These are phyloP conservation scores for Colletotrichum noveboracense DNA, from an alignment of 2,329 filamentous ascomycete genomes.

Conservation along the genomic window DNA sequence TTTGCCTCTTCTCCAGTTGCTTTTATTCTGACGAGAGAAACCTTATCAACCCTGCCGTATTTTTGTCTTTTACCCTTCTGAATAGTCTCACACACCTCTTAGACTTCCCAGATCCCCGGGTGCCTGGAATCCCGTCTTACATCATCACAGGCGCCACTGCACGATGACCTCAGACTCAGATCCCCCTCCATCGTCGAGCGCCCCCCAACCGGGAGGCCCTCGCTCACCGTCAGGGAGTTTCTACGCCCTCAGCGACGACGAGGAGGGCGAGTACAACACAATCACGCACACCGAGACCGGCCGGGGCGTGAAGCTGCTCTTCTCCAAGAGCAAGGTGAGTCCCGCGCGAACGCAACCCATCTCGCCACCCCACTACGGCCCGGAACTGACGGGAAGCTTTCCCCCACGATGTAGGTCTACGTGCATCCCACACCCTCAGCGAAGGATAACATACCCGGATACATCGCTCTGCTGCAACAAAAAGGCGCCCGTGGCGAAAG, in stretches of 20 bases:
- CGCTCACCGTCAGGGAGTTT: constrained; percentile 84
- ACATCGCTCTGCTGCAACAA: constrained; percentile 91
- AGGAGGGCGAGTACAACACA: constrained; percentile 94
- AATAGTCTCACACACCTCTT: not conserved
- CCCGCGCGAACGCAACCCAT: not conserved
- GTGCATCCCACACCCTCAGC: constrained; percentile 91
- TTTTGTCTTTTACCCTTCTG: not conserved
- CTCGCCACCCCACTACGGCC: not conserved
- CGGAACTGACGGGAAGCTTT: constrained; percentile 11
- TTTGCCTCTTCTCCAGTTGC: not conserved
- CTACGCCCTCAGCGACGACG: constrained; percentile 96
- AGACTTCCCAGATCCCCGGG: not conserved
- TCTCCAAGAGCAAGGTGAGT: constrained; percentile 91
- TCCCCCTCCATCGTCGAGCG: constrained; percentile 17
- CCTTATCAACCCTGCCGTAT: not conserved
- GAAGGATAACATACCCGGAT: constrained; percentile 95
- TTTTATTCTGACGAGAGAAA: not conserved
- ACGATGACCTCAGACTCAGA: constrained; percentile 23
- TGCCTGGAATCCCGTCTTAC: constrained; percentile 4
- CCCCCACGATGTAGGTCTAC: constrained; percentile 71
- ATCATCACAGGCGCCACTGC: not conserved
- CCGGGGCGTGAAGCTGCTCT: constrained; percentile 89
- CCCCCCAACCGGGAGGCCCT: constrained; percentile 37
- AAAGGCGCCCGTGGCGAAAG: constrained; percentile 58
- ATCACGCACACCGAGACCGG: constrained; percentile 81